Conservation (phyloP, 768 basidiomycete species). For the Kwoniella pini region DNA sequence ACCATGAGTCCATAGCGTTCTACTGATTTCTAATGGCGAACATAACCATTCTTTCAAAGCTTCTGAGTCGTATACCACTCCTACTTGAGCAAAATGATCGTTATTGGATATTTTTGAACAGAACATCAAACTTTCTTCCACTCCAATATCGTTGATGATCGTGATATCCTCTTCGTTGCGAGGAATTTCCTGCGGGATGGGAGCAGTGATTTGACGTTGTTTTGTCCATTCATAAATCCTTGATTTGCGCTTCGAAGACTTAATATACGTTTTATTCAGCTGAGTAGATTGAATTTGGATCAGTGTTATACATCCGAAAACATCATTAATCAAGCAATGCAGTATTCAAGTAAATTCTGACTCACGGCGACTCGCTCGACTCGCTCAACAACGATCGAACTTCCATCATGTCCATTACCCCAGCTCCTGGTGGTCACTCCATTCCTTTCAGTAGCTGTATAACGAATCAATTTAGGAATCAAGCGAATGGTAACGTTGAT, state of each 20-base stretch:
- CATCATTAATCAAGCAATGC: no score
- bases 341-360: no score
- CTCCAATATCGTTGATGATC: background rate
- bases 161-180: background rate
- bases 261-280: conserved; percentile 16
- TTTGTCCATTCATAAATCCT: conserved; percentile 18
- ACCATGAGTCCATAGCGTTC: conserved; percentile 1
- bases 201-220: conserved; percentile 11
- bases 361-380: conserved; percentile 50
- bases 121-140: conserved; percentile 5
- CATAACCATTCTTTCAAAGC: conserved; percentile 14
- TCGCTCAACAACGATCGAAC: conserved; percentile 54
- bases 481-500: conserved; percentile 53
- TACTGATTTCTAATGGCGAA: background rate
- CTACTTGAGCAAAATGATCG: background rate
- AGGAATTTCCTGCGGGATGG: background rate
- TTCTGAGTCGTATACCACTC: conserved; percentile 18
- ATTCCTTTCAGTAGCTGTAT: conserved; percentile 52
- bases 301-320: no score
- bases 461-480: conserved; percentile 54
- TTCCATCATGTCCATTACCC: conserved; percentile 59
- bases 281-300: no score
- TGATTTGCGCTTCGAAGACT: conserved; percentile 8
- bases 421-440: conserved; percentile 55
- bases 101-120: background rate